Evolutionary conservation across 2,329 filamentous ascomycete genomes (phyloP).

Genomic region (Alternaria gaisen): DNA sequence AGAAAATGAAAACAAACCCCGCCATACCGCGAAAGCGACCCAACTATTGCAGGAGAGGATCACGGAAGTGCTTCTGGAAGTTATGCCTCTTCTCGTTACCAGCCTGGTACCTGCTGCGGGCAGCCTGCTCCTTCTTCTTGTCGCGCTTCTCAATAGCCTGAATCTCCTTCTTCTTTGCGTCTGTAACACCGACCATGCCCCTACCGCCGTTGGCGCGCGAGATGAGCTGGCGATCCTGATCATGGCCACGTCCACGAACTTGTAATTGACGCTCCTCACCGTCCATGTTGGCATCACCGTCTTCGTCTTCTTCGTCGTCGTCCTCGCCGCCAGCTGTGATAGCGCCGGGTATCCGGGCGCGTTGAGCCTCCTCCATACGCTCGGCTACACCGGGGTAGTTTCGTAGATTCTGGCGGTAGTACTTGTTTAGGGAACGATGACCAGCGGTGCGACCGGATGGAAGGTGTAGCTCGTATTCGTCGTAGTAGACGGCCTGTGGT

Average conservation of each 20-base stretch:
- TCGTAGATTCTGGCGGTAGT: slow-evolving; percentile 92
- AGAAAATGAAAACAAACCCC: not conserved
- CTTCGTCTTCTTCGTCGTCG: slow-evolving; percentile 57
- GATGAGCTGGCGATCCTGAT: slow-evolving; percentile 51
- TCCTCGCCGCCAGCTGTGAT: slow-evolving; percentile 61
- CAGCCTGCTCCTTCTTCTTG: slow-evolving; percentile 69
- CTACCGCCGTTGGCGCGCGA: slow-evolving; percentile 75
- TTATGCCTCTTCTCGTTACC: slow-evolving; percentile 78
- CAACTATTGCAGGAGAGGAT: slow-evolving; percentile 62
- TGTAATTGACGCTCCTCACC: slow-evolving; percentile 26
- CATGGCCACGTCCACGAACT: slow-evolving; percentile 45
- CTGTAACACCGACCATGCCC: slow-evolving; percentile 80
- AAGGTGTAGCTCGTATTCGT: slow-evolving; percentile 92
- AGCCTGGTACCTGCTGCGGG: slow-evolving; percentile 68
- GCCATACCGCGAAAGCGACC: not conserved
- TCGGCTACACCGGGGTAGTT: slow-evolving; percentile 83
- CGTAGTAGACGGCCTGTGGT: slow-evolving; percentile 81
- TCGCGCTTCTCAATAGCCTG: slow-evolving; percentile 73
- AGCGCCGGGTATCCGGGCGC: slow-evolving; percentile 52
- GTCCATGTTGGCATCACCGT: slow-evolving; percentile 47
- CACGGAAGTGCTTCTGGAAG: slow-evolving; percentile 78
- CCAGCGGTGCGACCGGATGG: slow-evolving; percentile 89
- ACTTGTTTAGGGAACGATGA: slow-evolving; percentile 84
- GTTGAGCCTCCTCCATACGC: slow-evolving; percentile 68
- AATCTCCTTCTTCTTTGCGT: slow-evolving; percentile 76